phyloP scores from a whole-genome alignment of 139 green algal species.

The Chlorella sp. region DNA sequence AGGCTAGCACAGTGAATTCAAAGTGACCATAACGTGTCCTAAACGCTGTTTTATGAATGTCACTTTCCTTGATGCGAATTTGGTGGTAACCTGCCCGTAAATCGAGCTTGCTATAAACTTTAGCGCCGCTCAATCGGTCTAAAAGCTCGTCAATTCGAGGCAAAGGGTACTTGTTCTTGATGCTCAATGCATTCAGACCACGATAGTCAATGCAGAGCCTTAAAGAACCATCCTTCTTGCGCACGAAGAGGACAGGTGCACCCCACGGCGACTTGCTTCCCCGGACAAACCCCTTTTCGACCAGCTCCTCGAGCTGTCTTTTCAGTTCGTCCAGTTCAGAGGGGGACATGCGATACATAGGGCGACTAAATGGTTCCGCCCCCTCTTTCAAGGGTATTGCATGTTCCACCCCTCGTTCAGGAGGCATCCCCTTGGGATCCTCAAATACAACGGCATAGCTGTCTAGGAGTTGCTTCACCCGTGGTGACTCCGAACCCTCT shows the following conservation, averaged over 20 bases:
- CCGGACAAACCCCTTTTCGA: slow-evolving; percentile 60
- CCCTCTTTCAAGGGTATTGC: slow-evolving; percentile 42
- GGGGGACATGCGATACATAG: slow-evolving; percentile 51
- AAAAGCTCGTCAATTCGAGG: slow-evolving; percentile 58
- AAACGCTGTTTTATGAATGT: slow-evolving; percentile 51
- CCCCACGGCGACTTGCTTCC: slow-evolving; percentile 59
- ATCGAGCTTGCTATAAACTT: slow-evolving; percentile 56
- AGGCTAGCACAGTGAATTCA: slow-evolving; percentile 50
- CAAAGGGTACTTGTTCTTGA: slow-evolving; percentile 61
- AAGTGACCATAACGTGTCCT: slow-evolving; percentile 38
- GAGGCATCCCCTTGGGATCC: not conserved
- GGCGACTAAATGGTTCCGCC: slow-evolving; percentile 30
- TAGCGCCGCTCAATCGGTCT: slow-evolving; percentile 49
- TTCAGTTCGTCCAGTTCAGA: slow-evolving; percentile 60
- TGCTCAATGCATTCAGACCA: slow-evolving; percentile 56
- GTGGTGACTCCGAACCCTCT: no score
- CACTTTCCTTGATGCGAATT: slow-evolving; percentile 35
- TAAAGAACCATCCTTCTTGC: slow-evolving; percentile 62
- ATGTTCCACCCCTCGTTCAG: not conserved
- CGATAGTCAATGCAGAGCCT: slow-evolving; percentile 70
- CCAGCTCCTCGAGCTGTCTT: slow-evolving; percentile 55
- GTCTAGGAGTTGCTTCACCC: not conserved
- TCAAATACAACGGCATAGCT: not conserved
- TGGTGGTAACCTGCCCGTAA: slow-evolving; percentile 50
- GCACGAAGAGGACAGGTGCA: slow-evolving; percentile 59